Conservation (phyloP, 2,329 filamentous ascomycete species). For the Nannizziopsis barbatae region DNA sequence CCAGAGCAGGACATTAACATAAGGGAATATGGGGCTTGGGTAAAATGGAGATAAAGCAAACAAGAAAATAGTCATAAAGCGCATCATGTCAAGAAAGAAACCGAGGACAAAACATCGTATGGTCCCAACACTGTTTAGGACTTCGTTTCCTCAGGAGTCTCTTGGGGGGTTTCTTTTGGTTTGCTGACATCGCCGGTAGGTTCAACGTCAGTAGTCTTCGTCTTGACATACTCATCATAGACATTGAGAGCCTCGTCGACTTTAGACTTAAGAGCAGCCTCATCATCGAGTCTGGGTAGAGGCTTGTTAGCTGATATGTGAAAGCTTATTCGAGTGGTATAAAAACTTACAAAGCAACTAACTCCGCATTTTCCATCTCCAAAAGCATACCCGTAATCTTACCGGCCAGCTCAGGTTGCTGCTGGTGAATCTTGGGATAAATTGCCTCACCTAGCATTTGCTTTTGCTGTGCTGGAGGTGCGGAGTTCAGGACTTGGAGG, state of each 20-base stretch:
- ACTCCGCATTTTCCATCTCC: conserved; percentile 95
- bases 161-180: conserved; percentile 34
- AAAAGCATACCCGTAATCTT: conserved; percentile 99
- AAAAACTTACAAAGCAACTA: conserved; percentile 84
- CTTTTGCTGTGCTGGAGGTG: conserved; percentile 74
- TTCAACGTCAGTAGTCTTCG: conserved; percentile 44
- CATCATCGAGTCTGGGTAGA: conserved; percentile 65
- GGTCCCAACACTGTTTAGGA: conserved; percentile 12
- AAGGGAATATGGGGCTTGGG: conserved; percentile 5
- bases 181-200: conserved; percentile 34
- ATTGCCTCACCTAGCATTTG: conserved; percentile 96
- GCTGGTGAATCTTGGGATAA: conserved; percentile 93
- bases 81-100: conserved; percentile 14
- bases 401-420: conserved; percentile 90
- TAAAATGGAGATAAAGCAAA: conserved; percentile 9
- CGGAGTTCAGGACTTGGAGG: conserved; percentile 40
- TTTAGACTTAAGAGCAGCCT: conserved; percentile 80
- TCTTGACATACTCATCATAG: conserved; percentile 98
- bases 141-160: conserved; percentile 27
- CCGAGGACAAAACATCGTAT: conserved; percentile 12
- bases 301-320: conserved; percentile 11
- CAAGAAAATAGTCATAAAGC: conserved; percentile 15
- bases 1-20: conserved; percentile 11
- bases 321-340: not conserved
- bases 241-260: conserved; percentile 94